phyloP scores from a whole-genome alignment of 208 protist species.

The Porcisia deanei region DNA sequence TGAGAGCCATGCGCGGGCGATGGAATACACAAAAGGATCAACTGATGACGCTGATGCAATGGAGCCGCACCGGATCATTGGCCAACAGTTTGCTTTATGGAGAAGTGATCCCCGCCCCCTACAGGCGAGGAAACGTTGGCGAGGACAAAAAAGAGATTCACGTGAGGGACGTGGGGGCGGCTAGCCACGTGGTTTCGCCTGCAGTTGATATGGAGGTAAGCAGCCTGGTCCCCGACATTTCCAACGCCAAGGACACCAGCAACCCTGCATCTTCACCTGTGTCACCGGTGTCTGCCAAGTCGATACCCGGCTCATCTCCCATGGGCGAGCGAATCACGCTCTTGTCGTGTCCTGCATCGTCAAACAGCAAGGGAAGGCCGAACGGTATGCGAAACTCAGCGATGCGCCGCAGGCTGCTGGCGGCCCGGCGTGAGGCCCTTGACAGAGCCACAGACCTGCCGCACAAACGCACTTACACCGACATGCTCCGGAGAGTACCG shows the following conservation, averaged over 20 bases:
- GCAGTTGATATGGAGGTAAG: neutral
- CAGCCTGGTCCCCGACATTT: neutral
- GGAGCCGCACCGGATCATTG: slow-evolving; percentile 7
- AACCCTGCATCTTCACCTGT: neutral
- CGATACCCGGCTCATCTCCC: neutral
- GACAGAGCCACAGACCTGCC: slow-evolving; percentile 38
- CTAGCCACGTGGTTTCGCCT: too few species aligned
- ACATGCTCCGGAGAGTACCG: slow-evolving; percentile 37
- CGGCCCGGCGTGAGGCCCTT: slow-evolving; percentile 40
- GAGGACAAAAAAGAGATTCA: neutral
- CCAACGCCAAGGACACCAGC: neutral
- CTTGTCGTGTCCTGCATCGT: neutral
- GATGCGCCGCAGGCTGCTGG: slow-evolving; percentile 56
- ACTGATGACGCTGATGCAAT: slow-evolving; percentile 27
- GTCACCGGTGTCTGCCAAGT: neutral
- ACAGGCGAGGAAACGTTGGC: neutral
- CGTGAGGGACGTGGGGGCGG: neutral
- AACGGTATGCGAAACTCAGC: slow-evolving; percentile 17
- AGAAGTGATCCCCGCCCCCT: neutral
- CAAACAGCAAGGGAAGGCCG: neutral
- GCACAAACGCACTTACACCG: slow-evolving; percentile 59
- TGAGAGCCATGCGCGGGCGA: slow-evolving; percentile 29
- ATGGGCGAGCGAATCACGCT: too few species aligned
- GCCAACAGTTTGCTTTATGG: slow-evolving; percentile 14
- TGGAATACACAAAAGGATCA: slow-evolving; percentile 31